Conservation (phyloP, 352 stramenopile genomes). For the Globisporangium mamillatum region DNA sequence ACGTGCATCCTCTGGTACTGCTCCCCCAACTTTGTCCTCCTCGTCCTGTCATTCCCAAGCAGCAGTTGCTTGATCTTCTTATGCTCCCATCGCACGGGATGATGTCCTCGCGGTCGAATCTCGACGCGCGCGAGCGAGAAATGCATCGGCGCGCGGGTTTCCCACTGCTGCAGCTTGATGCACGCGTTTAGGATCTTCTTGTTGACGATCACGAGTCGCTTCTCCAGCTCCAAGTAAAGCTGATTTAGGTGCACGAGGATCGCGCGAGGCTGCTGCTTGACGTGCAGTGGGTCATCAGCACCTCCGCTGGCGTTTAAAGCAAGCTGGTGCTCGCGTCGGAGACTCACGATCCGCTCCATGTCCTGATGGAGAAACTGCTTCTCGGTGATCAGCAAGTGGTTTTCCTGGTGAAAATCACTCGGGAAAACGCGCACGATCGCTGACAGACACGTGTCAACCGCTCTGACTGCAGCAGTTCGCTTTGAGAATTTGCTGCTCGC, state of each 20-base stretch:
- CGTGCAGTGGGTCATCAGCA: conserved; percentile 2
- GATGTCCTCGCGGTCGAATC: conserved; percentile 47
- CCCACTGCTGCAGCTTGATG: conserved; percentile 39
- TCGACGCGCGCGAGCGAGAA: conserved; percentile 34
- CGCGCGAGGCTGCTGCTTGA: conserved; percentile 25
- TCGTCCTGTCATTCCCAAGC: not conserved
- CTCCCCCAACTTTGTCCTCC: too few relatives aligned
- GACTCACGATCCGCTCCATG: conserved; percentile 30
- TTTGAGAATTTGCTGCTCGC: not conserved
- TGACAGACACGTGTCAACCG: not conserved
- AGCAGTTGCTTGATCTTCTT: conserved; percentile 26
- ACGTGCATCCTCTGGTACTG: conserved; percentile 54
- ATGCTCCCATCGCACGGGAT: conserved; percentile 36
- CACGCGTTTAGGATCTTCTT: conserved; percentile 54
- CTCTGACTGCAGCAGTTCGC: not conserved
- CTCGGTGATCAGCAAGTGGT: conserved; percentile 49
- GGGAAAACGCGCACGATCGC: conserved; percentile 59
- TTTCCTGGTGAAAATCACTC: conserved; percentile 41
- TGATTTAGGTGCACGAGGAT: conserved; percentile 51
- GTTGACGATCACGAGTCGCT: conserved; percentile 60
- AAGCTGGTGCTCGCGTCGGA: conserved; percentile 20
- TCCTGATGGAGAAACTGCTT: conserved; percentile 63
- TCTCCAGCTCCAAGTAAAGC: conserved; percentile 38
- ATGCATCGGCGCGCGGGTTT: not conserved
- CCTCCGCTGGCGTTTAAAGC: not conserved